phyloP scores from a whole-genome alignment of 345 rosid species.

The Citrus australasica region DNA sequence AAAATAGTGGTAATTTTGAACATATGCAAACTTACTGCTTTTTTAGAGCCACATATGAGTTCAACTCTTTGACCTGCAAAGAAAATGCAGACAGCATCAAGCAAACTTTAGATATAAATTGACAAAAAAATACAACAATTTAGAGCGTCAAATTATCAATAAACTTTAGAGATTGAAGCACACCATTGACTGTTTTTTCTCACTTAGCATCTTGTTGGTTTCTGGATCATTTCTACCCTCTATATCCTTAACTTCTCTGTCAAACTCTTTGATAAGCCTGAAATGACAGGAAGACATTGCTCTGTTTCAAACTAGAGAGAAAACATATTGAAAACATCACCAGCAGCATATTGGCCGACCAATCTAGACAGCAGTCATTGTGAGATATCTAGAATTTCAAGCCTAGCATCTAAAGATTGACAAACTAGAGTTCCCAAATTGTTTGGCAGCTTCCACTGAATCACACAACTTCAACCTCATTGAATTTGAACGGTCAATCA shows the following conservation, averaged over 20 bases:
- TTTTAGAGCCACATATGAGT: slow-evolving; percentile 76
- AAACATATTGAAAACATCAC: too few relatives aligned
- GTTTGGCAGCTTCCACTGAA: not conserved
- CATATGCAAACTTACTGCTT: slow-evolving; percentile 50
- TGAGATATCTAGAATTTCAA: not conserved
- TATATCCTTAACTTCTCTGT: slow-evolving; percentile 65
- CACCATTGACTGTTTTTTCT: slow-evolving; percentile 89
- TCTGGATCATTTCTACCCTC: slow-evolving; percentile 62
- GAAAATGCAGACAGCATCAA: slow-evolving; percentile 17
- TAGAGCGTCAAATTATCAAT: not conserved
- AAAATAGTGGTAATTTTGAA: not conserved
- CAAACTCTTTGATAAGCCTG: slow-evolving; percentile 97
- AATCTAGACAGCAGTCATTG: not conserved
- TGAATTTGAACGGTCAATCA: not conserved
- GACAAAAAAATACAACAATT: not conserved
- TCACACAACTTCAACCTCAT: not conserved
- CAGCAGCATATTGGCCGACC: not conserved
- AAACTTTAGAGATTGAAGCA: not conserved
- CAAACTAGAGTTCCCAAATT: not conserved
- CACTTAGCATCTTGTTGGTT: slow-evolving; percentile 66
- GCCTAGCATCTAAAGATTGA: not conserved
- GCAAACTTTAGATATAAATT: slow-evolving; percentile 8
- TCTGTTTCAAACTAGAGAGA: not conserved
- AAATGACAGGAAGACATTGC: slow-evolving; percentile 16
- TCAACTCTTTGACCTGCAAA: slow-evolving; percentile 74